Evolutionary conservation across 768 basidiomycete genomes (phyloP), one percentile per base, ranked within the genome.

Genomic region (Polyporus arcularius): DNA sequence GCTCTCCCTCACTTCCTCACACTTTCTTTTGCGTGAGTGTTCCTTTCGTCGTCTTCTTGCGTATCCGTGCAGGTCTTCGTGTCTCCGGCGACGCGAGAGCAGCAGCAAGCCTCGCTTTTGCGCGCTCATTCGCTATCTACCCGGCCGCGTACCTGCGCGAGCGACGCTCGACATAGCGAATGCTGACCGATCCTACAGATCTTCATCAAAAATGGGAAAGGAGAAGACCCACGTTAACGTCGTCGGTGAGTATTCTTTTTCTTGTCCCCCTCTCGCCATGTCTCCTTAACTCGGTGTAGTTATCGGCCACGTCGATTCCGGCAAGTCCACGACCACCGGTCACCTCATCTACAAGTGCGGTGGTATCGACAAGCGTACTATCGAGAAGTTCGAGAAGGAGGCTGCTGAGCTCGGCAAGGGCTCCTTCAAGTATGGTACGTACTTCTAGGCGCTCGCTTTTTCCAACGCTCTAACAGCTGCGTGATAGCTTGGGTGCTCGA

Each of bases 331-430:
- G 81, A 99, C 97, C 74, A 99, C 97, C 70, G 97, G 97, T 69
- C 97, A 99, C 84, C 86, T 99, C 84, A 98, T 98, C 89, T 98
- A 98, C 93, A 97, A 99, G 89, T 99, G 97, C 79, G 97, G 97
- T 89, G 97, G 97, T 92, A 99, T 99, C 84, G 97, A 99, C 79
- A 99, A 98, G 87, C 94, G 94, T 88, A 95, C 94, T 76, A 96
- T 96, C 69, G 94, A 96, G 82, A 97, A 98, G 85, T 98, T 98
- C 85, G 97, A 99, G 87, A 99, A 99, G 89, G 97, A 99, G 83
- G 97, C 97, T 72, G 94, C 94, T 82, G 97, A 99, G 78, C 92
- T 99, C 75, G 97, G 97, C 76, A 99, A 99, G 85, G 94, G 96
- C 78, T 94, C 93, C 76, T 97, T 93, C 86, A 93, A 94, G 79